Base-by-base conservation (phyloP, 2,329 filamentous ascomycete species). In the Sphaerulina populicola region DNA sequence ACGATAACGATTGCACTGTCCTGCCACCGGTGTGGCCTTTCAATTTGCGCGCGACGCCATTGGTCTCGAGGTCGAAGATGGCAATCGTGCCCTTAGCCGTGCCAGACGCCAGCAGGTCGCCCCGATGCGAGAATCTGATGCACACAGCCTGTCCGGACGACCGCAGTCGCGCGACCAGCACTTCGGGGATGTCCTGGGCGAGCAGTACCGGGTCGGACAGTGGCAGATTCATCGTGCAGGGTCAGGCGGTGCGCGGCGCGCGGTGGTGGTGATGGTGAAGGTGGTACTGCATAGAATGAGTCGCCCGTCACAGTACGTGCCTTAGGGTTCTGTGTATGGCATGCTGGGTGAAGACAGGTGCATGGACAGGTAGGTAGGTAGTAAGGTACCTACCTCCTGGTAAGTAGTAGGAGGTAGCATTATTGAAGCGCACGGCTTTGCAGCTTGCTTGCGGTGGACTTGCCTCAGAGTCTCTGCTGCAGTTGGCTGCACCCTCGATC, bases 11-110 rank as follows among this genome's bases (percentile, higher is more conserved):
- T 61, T 94, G 91, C 51, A 98, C 90, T 66, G 93, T 91, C 65
- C 88, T 84, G 21, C 66, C 66, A 9, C 62, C 55, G 45, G 87
- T 94, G 71, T 98, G 93, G 10, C 91, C 93, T 58, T 88, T 82
- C 57, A 98, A 75, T 72, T 97, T 98, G 65, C 89, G 85, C 52
- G 93, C 93, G 4, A 97, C 88, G 35, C 93, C 91, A 77, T 94
- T 94, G 8, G 94, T 98, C 71, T 98, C 94, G 44, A 97, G 81
- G 66, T 98, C 93, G 78, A 94, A 98, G 42, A 98, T 86, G 49
- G 94, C 88, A 37, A 98, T 86, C 4, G 88, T 93, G 60, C 93
- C 93, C 72, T 98, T 93, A 56, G 80, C 75, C 66, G 93, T 84
- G 57, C 93, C 93, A 29, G 90, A 94, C 40, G 93, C 93, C 57